Base-by-base conservation (phyloP, 2,329 filamentous ascomycete genomes). In the Trichophaea hybrida region DNA sequence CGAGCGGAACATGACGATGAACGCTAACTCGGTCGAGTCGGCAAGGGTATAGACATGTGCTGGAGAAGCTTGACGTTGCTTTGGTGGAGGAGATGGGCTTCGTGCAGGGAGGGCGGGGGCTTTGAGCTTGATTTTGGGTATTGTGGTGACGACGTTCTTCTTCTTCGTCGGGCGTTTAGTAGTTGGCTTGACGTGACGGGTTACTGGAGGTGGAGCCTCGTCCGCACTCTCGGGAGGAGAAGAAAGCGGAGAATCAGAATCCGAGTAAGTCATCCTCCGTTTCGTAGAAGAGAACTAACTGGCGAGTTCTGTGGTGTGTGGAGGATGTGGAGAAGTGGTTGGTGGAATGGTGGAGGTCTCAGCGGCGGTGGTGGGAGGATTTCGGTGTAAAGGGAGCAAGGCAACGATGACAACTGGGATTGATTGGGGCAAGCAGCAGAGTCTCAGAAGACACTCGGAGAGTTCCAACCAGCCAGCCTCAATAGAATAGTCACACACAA, bases 1-100 rank as follows among this genome's bases (percentile, higher is more conserved):
- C 73, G 86, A 86, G 72, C 91, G 83, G 74, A 97, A 98, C 88
- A 95, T 96, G 67, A 97, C 88, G 73, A 98, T 87, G 74, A 98
- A 96, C 88, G 64, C 64, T 53, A 66, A 34, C 46, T 66, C 64
- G 15, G 63, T 58, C 35, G 61, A 53, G 54, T 66, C 64, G 6
- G 63, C 59, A 46, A 66, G 61, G 31, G 64, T 65, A 38, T 64
- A 58, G 34, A 61, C 59, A 65, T 65, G 64, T 4, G 59, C 59
- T 5, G 63, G 63, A 43, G 62, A 59, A 38, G 62, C 61, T 50
- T 60, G 60, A 37, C 58, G 59, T 48, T 48, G 51, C 51, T 64
- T 65, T 35, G 59, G 60, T 24, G 61, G 61, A 24, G 62, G 63
- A 17, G 63, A 63, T 49, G 64, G 64, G 38, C 58, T 59, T 58